Percentiles rank a stretch among this genome's conserved stretches.
These are phyloP conservation scores for Odonthalia washingtoniensis DNA, from an alignment of 31 red algal genomes.

Conservation along the genomic window DNA sequence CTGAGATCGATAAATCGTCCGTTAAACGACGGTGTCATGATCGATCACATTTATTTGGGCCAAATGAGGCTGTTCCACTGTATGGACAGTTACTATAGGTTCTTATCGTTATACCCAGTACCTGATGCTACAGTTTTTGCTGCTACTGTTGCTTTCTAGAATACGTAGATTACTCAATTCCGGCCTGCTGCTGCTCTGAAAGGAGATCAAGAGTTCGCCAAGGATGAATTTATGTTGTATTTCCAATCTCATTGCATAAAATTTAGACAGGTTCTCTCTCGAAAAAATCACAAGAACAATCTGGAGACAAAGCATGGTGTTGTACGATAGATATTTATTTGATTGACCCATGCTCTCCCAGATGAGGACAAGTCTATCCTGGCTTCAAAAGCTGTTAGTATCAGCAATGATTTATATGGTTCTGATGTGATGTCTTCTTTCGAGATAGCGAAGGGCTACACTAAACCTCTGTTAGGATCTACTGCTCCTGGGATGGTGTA, in stretches of 20 bases:
- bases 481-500: not conserved
- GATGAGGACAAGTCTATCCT: not conserved
- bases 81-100: not conserved
- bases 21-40: slow-evolving; percentile 3
- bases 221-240: not conserved
- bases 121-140: not conserved
- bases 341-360: not conserved
- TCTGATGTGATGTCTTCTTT: not conserved
- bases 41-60: slow-evolving; percentile 22
- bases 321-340: not conserved
- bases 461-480: not conserved
- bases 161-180: not conserved
- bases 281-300: not conserved
- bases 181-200: not conserved
- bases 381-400: not conserved
- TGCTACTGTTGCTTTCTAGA: not conserved
- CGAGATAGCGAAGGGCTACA: slow-evolving; percentile 10
- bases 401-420: not conserved
- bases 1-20: not conserved
- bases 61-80: not conserved
- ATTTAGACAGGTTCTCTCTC: not conserved
- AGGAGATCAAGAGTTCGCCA: not conserved
- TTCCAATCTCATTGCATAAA: not conserved
- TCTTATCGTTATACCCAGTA: not conserved
- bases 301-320: slow-evolving; percentile 7